Evolutionary conservation across 495 filamentous ascomycete species (phyloP).

Genomic region (Daldinia vernicosa): DNA sequence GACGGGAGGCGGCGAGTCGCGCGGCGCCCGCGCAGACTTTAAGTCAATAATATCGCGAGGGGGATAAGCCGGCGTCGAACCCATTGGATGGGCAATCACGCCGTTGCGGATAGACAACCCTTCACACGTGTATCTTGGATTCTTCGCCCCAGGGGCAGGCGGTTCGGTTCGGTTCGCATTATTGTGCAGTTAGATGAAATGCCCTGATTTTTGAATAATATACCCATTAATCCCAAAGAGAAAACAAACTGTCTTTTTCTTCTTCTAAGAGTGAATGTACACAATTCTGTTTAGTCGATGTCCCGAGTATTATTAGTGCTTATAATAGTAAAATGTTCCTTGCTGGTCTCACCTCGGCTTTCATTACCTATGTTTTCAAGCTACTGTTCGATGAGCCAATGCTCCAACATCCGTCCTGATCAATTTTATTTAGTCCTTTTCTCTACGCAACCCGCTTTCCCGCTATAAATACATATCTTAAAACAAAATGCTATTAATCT

Average conservation of each 20-base stretch:
- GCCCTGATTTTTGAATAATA: constrained; percentile 41
- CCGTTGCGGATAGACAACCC: constrained; percentile 23
- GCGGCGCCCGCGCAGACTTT: constrained; percentile 5
- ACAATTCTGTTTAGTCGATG: background rate
- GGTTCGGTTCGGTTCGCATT: constrained; percentile 33
- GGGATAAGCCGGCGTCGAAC: background rate
- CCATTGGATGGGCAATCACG: constrained; percentile 32
- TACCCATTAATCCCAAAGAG: constrained; percentile 45
- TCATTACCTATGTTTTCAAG: too few relatives aligned
- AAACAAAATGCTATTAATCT: background rate
- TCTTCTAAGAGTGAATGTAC: background rate
- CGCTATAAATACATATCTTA: background rate
- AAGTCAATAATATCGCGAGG: constrained; percentile 15
- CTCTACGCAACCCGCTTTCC: background rate
- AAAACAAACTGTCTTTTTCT: background rate
- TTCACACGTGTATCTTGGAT: constrained; percentile 31
- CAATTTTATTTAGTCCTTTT: background rate
- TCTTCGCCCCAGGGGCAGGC: constrained; percentile 36
- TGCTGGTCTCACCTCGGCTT: too few relatives aligned
- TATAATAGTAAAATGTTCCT: background rate
- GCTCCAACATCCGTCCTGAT: background rate
- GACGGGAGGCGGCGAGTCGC: constrained; percentile 13
- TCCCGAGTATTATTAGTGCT: background rate
- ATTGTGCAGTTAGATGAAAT: constrained; percentile 42
- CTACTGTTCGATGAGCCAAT: too few relatives aligned